A percentile compares a stretch with the other conserved stretches of the same genome.
Conservation (phyloP, 768 basidiomycete species). For the Galerina sulciceps region DNA sequence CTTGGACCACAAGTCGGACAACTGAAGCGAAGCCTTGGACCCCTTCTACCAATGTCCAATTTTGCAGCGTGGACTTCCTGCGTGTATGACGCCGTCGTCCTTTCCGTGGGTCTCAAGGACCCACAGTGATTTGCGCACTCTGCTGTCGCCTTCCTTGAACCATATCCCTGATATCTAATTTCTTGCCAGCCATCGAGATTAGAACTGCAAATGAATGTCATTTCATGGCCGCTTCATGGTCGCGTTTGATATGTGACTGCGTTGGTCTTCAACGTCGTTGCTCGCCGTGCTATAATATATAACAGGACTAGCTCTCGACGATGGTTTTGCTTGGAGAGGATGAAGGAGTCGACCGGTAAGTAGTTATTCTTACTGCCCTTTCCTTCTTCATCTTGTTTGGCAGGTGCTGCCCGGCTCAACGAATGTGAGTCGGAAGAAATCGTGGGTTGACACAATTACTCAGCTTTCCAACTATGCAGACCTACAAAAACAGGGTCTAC, state of each 20-base stretch:
- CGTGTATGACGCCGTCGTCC: constrained; percentile 8
- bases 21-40: too few relatives aligned
- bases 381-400: background rate
- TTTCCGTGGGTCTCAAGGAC: constrained; percentile 3
- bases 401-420: constrained; percentile 42
- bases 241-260: constrained; percentile 19
- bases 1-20: too few relatives aligned
- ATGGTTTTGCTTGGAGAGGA: constrained; percentile 6
- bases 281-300: constrained; percentile 17
- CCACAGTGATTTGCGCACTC: constrained; percentile 3
- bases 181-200: constrained; percentile 19
- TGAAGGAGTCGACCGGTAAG: constrained; percentile 24
- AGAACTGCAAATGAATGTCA: constrained; percentile 19
- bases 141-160: constrained; percentile 6
- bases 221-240: constrained; percentile 23
- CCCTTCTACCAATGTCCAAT: background rate
- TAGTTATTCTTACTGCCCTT: background rate
- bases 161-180: constrained; percentile 13
- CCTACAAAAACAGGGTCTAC: constrained; percentile 50
- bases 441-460: constrained; percentile 7
- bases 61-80: background rate
- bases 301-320: background rate
- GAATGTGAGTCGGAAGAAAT: constrained; percentile 30
- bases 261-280: constrained; percentile 7
- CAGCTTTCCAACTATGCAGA: constrained; percentile 37